These are phyloP conservation scores for Sporothrix pseudoabietina DNA, from an alignment of 2,329 filamentous ascomycete genomes.

Conservation along the genomic window DNA sequence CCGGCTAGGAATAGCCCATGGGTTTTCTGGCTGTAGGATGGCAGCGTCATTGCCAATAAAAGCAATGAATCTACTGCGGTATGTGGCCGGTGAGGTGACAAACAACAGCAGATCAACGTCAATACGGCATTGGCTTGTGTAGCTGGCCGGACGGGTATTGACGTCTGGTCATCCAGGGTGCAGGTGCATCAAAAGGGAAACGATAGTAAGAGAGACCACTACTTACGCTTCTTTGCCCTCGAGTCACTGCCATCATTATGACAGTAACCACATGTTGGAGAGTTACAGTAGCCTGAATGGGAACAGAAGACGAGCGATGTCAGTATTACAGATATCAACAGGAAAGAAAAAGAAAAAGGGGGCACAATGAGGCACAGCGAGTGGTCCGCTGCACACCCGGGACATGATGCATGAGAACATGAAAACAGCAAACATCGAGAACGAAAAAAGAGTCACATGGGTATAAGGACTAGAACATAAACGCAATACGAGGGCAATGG, in stretches of 20 bases:
- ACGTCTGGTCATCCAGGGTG: neutral
- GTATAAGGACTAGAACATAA: neutral
- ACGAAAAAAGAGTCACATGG: constrained; percentile 27
- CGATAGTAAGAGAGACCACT: neutral
- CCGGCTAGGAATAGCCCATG: neutral
- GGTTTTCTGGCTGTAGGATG: neutral
- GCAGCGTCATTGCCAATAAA: neutral
- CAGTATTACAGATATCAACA: neutral
- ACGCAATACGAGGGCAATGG: constrained; percentile 18
- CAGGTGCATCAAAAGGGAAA: neutral
- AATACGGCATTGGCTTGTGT: neutral
- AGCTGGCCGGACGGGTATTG: neutral
- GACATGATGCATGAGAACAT: neutral
- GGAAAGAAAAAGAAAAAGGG: neutral
- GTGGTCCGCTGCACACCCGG: neutral
- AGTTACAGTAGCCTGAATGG: constrained; percentile 31
- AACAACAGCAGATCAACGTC: neutral
- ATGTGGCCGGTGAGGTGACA: neutral
- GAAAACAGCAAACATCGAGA: neutral
- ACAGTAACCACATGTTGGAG: constrained; percentile 32
- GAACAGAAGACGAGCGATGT: neutral
- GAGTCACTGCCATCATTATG: constrained; percentile 23
- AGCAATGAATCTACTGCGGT: neutral
- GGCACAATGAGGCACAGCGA: neutral
- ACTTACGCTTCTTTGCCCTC: constrained; percentile 30